phyloP scores from a whole-genome alignment of 352 stramenopile genomes.

The Globisporangium recalcitrans region DNA sequence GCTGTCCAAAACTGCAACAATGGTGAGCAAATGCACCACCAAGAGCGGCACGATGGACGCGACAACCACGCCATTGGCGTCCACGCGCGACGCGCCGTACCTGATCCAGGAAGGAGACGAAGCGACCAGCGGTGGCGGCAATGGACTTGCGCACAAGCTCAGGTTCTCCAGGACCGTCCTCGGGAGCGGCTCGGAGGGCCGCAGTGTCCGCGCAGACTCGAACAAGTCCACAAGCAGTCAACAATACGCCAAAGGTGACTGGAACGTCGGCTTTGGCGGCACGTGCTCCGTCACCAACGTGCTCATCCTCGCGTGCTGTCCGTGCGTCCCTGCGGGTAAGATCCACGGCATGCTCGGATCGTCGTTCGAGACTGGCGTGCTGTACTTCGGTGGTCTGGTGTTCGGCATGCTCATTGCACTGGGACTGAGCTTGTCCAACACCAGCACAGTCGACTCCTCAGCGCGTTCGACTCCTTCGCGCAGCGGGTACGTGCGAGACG shows the following conservation, averaged over 20 bases:
- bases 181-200: slow-evolving; percentile 1
- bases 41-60: background rate
- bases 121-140: background rate
- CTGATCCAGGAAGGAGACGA: slow-evolving; percentile 8
- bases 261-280: slow-evolving; percentile 2
- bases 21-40: background rate
- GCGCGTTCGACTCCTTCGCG: background rate
- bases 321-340: slow-evolving; percentile 35
- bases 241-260: background rate
- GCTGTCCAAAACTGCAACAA: background rate
- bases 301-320: slow-evolving; percentile 24
- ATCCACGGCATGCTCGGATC: slow-evolving; percentile 32
- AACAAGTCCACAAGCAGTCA: slow-evolving; percentile 13
- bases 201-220: slow-evolving; percentile 9
- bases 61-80: slow-evolving; percentile 4
- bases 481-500: background rate
- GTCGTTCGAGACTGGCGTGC: slow-evolving; percentile 31
- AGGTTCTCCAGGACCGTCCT: slow-evolving; percentile 7
- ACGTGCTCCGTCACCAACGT: slow-evolving; percentile 2
- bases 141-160: slow-evolving; percentile 6
- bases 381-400: slow-evolving; percentile 37
- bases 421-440: slow-evolving; percentile 25
- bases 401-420: slow-evolving; percentile 29
- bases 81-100: slow-evolving; percentile 13
- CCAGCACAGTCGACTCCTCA: background rate